Evolutionary conservation across 108 stramenopile species (phyloP), one percentile per base, ranked within the genome.

Genomic region (Skeletonema marinoi): DNA sequence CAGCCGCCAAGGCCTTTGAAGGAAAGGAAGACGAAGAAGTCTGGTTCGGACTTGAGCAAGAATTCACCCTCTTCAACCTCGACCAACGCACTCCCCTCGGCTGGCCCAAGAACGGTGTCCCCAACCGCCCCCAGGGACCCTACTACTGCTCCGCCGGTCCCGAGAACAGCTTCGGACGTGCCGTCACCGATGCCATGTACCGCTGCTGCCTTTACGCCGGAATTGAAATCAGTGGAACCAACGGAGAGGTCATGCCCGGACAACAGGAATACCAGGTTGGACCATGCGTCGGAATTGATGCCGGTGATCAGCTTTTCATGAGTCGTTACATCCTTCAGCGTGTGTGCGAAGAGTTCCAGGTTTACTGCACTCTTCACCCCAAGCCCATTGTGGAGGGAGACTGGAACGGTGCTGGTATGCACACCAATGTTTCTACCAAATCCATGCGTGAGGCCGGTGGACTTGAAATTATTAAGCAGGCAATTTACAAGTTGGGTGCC

Each of bases 341-440:
- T 39, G 96, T 99, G 31, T 98, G 97, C 84, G 98, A 99, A 82
- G 96, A 97, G 72, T 97, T 97, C 82, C 97, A 97, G 65, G 96
- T 99, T 31, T 93, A 92, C 87, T 97, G 96, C 71, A 95, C 95
- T 38, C 87, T 98, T 62, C 96, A 98, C 91, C 98, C 98, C 81
- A 98, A 99, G 87, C 98, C 98, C 48, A 99, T 98, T 82, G 86
- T 88, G 16, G 90, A 97, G 58, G 98, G 98, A 21, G 98, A 99
- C 84, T 99, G 98, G 98, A 99, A 99, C 84, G 98, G 98, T 12
- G 97, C 98, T 11, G 98, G 98, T 50, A 94, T 95, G 93, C 98
- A 98, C 90, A 97, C 96, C 66, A 99, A 99, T 86, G 96, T 98
- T 62, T 97, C 96, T 62, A 99, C 98, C 61, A 96, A 97, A 86